Evolutionary conservation across 2,329 filamentous ascomycete genomes (phyloP).

Genomic region (Cadophora gregata): DNA sequence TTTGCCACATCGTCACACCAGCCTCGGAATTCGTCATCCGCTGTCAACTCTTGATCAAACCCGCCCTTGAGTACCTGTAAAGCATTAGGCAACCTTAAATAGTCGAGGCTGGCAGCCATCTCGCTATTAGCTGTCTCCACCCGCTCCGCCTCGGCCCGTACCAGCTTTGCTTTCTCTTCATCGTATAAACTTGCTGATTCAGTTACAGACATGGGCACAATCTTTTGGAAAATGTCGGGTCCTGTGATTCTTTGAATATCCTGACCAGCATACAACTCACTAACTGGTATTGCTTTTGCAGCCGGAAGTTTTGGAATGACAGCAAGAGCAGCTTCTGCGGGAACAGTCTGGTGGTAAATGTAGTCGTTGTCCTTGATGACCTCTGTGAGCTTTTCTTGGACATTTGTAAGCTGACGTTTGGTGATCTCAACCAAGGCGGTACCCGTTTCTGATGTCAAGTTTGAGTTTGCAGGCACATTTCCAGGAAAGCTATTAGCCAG

Average conservation of each 20-base stretch:
- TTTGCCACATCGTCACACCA: conserved; percentile 95
- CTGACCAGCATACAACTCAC: conserved; percentile 94
- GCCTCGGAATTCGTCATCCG: conserved; percentile 88
- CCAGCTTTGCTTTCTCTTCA: conserved; percentile 96
- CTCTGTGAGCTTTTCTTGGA: conserved; percentile 80
- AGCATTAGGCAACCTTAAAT: conserved; percentile 86
- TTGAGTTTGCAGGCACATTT: conserved; percentile 79
- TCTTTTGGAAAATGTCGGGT: conserved; percentile 95
- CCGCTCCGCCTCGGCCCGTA: conserved; percentile 90
- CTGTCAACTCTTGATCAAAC: conserved; percentile 84
- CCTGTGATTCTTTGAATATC: conserved; percentile 97
- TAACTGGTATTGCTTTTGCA: conserved; percentile 95
- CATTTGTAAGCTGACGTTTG: conserved; percentile 79
- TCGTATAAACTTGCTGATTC: conserved; percentile 97
- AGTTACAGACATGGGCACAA: conserved; percentile 93
- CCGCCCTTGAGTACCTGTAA: conserved; percentile 92
- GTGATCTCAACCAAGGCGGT: conserved; percentile 77
- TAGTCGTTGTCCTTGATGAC: conserved; percentile 95
- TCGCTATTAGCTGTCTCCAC: conserved; percentile 93
- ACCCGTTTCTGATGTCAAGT: conserved; percentile 82
- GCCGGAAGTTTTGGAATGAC: conserved; percentile 90
- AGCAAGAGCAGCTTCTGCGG: conserved; percentile 80
- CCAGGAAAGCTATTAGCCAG: conserved; percentile 81
- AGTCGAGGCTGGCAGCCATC: conserved; percentile 94
- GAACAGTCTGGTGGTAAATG: conserved; percentile 94